Base-by-base conservation (phyloP, 805 yeast species). In the Pichia sporocuriosa region DNA sequence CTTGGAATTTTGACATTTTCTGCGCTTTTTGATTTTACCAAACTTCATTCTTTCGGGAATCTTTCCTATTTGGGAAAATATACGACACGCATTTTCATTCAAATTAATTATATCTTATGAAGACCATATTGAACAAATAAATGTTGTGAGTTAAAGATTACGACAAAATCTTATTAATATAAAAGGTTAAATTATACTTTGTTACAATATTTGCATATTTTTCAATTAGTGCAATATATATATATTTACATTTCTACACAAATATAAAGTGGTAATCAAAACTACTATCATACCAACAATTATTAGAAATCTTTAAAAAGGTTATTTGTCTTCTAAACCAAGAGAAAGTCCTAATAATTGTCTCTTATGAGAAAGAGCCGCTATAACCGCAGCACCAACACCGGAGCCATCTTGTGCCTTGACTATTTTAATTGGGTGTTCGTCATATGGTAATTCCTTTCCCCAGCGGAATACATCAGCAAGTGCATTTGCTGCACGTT, bases 341-440 rank as follows among this genome's bases (percentile, higher is more conserved):
- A 84, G 81, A 47, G 86, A 77, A 56, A 73, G 64, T 35, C 90
- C 90, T 46, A 75, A 70, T 51, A 68, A 72, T 57, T 81, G 70
- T 70, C 98, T 81, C 63, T 77, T 72, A 63, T 83, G 77, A 44
- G 97, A 83, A 65, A 90, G 75, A 33, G 97, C 97, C 42, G 98
- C 97, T 67, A 93, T 90, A 56, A 90, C 76, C 39, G 97, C 98
- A 43, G 98, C 98, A 61, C 98, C 98, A 37, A 86, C 96, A 70
- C 97, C 97, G 29, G 93, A 83, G 56, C 98, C 98, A 69, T 93
- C 98, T 69, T 90, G 96, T 51, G 98, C 97, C 44, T 94, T 84
- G 31, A 82, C 85, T 53, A 89, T 79, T 50, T 73, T 67, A 58
- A 93, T 80, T 50, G 97, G 97, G 63, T 87, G 87, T 45, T 78